A percentile compares a stretch with the other conserved stretches of the same genome.
Conservation (phyloP, 2,329 filamentous ascomycete species). For the Plectosphaerella plurivora region DNA sequence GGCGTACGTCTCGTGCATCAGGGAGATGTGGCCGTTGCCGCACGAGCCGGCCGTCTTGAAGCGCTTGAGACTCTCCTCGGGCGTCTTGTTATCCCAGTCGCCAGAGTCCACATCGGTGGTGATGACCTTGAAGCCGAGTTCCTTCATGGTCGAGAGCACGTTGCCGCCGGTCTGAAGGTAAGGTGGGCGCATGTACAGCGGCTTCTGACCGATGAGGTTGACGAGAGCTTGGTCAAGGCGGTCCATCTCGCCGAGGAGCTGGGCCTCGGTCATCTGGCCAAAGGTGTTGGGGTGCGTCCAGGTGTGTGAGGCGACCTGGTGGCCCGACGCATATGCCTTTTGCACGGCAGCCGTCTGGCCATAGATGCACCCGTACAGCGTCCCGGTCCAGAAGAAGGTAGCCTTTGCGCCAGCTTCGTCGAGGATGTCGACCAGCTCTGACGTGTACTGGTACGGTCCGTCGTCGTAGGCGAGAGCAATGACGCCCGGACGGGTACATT, state of each 20-base stretch:
- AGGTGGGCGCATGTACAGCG: slow-evolving; percentile 44
- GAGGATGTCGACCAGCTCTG: slow-evolving; percentile 44
- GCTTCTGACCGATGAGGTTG: slow-evolving; percentile 43
- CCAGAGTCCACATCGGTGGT: slow-evolving; percentile 58
- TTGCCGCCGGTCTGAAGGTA: slow-evolving; percentile 42
- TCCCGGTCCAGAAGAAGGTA: slow-evolving; percentile 50
- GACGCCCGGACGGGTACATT: slow-evolving; percentile 37
- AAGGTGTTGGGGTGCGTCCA: slow-evolving; percentile 45
- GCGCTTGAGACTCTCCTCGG: slow-evolving; percentile 45
- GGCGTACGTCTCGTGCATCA: slow-evolving; percentile 53
- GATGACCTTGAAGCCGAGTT: slow-evolving; percentile 54
- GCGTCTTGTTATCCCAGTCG: slow-evolving; percentile 53
- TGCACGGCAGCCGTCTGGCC: slow-evolving; percentile 47
- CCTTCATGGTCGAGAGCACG: slow-evolving; percentile 34
- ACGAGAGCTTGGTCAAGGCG: slow-evolving; percentile 45
- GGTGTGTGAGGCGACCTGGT: slow-evolving; percentile 50
- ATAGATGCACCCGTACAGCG: slow-evolving; percentile 46
- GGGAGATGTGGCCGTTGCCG: slow-evolving; percentile 48
- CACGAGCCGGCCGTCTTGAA: slow-evolving; percentile 39
- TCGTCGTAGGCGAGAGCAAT: slow-evolving; percentile 52
- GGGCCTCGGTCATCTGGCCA: slow-evolving; percentile 28
- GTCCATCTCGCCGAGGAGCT: slow-evolving; percentile 43
- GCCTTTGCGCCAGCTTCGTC: slow-evolving; percentile 42
- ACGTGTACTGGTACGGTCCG: slow-evolving; percentile 45
- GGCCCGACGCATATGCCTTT: slow-evolving; percentile 43